Evolutionary conservation across 2,329 filamentous ascomycete genomes (phyloP), one percentile per base, ranked within the genome.

Genomic region (Clarireedia homoeocarpa): DNA sequence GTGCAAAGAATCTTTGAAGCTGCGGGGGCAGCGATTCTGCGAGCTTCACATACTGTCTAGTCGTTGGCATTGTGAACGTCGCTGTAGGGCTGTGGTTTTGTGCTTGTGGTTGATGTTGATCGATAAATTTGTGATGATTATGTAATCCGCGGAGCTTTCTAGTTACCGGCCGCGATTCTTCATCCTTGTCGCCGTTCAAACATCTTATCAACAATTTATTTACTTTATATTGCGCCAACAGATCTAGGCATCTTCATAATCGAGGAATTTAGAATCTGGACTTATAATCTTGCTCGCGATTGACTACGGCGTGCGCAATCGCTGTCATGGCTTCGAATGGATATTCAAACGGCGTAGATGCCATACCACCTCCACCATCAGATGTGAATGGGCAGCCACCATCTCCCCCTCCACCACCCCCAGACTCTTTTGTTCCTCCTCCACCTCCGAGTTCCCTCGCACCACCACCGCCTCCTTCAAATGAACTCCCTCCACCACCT

Each of bases 1-100:
- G 87, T 56, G 87, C 86, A 73, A 99, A 88, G 80, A 99, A 96
- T 67, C 84, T 84, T 69, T 87, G 82, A 47, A 99, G 82, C 42
- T 86, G 86, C 53, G 82, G 77, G 7, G 91, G 94, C 42, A 97
- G 83, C 62, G 81, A 77, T 72, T 85, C 82, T 59, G 88, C 88
- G 57, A 90, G 77, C 57, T 72, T 67, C 56, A 80, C 69, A 55
- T 67, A 66, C 53, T 66, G 62, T 36, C 51, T 50, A 46, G 61
- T 49, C 40, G 39, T 58, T 45, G 56, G 59, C 42, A 63, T 56
- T 58, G 63, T 64, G 46, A 45, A 49, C 14, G 53, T 49, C 50
- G 30, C 39, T 55, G 45, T 24, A 49, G 20, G 20, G 36, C 24
- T 55, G 48, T 40, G 40, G 38, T 23, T 53, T 47, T 59, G n/a